A percentile compares a stretch with the other conserved stretches of the same genome.
These are phyloP conservation scores for Stemphylium lycopersici DNA, from an alignment of 2,329 filamentous ascomycete species.

Conservation along the genomic window DNA sequence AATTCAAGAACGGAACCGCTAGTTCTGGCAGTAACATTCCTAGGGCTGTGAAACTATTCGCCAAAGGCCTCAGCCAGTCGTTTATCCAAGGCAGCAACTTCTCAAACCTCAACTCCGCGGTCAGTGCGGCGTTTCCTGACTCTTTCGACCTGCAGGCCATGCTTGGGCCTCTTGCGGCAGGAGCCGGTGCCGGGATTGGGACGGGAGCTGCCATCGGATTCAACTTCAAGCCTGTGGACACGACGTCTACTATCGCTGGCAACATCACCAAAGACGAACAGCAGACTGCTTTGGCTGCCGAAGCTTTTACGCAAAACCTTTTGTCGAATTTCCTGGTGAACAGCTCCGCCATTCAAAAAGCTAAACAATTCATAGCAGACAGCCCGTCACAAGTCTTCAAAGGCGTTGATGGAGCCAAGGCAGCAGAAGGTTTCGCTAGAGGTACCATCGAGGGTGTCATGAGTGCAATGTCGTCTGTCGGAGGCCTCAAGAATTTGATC, in stretches of 20 bases:
- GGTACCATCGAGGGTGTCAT: slow-evolving; percentile 35
- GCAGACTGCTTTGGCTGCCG: slow-evolving; percentile 23
- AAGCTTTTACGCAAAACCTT: slow-evolving; percentile 30
- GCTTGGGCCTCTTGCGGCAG: slow-evolving; percentile 31
- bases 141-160: slow-evolving; percentile 17
- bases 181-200: slow-evolving; percentile 38
- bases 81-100: slow-evolving; percentile 31
- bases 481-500: slow-evolving; percentile 35
- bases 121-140: slow-evolving; percentile 6
- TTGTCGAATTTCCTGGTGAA: slow-evolving; percentile 33
- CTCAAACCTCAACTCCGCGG: slow-evolving; percentile 10
- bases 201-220: slow-evolving; percentile 34
- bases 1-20: slow-evolving; percentile 20
- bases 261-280: slow-evolving; percentile 15
- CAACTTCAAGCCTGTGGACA: slow-evolving; percentile 15
- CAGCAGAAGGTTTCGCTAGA: slow-evolving; percentile 36
- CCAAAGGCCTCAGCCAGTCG: slow-evolving; percentile 34
- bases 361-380: slow-evolving; percentile 1
- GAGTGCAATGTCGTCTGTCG: slow-evolving; percentile 32
- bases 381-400: slow-evolving; percentile 13
- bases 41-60: slow-evolving; percentile 27
- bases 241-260: slow-evolving; percentile 5
- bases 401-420: slow-evolving; percentile 23
- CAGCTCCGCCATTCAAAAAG: slow-evolving; percentile 22
- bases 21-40: slow-evolving; percentile 21